Conservation (phyloP, 202 grass and related monocot species). For the Sporobolus alterniflorus region DNA sequence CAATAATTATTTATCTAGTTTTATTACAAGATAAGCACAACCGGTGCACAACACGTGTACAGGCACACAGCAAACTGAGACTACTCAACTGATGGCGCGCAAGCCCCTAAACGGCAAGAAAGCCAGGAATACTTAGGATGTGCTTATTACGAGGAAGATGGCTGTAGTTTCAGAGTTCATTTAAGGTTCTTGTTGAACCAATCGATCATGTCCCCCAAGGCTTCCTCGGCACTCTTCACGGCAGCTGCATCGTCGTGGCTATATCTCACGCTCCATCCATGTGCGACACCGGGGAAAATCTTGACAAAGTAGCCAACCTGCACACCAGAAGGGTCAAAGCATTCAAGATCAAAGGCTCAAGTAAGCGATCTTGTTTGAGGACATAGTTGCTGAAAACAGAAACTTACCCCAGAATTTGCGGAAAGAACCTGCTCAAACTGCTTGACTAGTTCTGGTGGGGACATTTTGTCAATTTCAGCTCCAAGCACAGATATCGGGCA, state of each 20-base stretch:
- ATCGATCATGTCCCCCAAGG: constrained; percentile 39
- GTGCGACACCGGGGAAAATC: constrained; percentile 80
- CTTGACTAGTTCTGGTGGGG: constrained; percentile 60
- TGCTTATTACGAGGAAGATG: background rate
- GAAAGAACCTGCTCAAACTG: constrained; percentile 64
- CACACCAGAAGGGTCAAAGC: background rate
- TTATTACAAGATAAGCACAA: background rate
- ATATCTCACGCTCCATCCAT: constrained; percentile 76
- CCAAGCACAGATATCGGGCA: constrained; percentile 70
- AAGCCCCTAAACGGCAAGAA: background rate
- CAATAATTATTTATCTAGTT: background rate
- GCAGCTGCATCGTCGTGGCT: constrained; percentile 39
- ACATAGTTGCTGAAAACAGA: background rate
- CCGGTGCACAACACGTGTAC: background rate
- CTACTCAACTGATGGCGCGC: background rate
- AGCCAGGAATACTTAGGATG: background rate
- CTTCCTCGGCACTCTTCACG: constrained; percentile 62
- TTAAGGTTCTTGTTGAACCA: constrained; percentile 72
- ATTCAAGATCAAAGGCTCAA: background rate
- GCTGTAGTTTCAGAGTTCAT: constrained; percentile 18
- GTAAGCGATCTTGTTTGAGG: background rate
- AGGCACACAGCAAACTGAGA: background rate
- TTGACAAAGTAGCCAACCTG: constrained; percentile 60
- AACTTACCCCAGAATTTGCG: constrained; percentile 55
- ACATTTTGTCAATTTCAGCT: constrained; percentile 58